Base-by-base conservation (phyloP, 495 filamentous ascomycete species). In the Trichoderma parareesei region DNA sequence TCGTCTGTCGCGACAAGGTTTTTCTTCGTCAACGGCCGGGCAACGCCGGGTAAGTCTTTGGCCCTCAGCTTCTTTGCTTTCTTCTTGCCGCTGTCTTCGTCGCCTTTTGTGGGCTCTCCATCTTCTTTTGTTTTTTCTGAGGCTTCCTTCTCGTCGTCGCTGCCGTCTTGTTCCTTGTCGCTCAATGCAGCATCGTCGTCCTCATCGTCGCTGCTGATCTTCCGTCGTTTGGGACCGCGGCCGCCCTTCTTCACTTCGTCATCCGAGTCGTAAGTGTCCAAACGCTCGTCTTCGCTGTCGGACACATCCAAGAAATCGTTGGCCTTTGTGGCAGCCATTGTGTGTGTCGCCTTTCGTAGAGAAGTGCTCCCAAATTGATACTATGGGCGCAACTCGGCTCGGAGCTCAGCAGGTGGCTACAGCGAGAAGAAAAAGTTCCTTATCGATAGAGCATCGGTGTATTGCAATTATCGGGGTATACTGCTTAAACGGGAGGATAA, bases 261-360 rank as follows among this genome's bases (percentile, higher is more conserved):
- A 38, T 90, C 90, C 3, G 89, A 93, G 68, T 91, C 82, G 67
- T 89, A 90, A 55, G 83, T 87, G 55, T 79, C 73, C 57, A 73
- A 83, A 42, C 80, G 81, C 60, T 88, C 84, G 3, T 89, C 85
- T 44, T 93, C 91, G 71, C 87, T 89, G 49, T 82, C 75, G 16
- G 79, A 83, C 8, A 81, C 82, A 62, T 92, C 90, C 20, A 96
- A 82, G 68, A 87, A 93, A 46, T 90, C 83, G 75, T 92, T 92
- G 62, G 82, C 79, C 62, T 88, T 91, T 67, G 86, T 84, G n/a
- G 81, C 76, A 4, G 86, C 67, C 89, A 92, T 92, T 8, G 38
- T 71, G 57, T 2, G 11, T 35, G 9, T 16, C 27, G 27, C 27
- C 2, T 27, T 60, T 18, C 9, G 20, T 9, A 37, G 13, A 57